A percentile compares a stretch with the other conserved stretches of the same genome.
Conservation (phyloP, 208 protist genomes). For the Crithidia sp. region DNA sequence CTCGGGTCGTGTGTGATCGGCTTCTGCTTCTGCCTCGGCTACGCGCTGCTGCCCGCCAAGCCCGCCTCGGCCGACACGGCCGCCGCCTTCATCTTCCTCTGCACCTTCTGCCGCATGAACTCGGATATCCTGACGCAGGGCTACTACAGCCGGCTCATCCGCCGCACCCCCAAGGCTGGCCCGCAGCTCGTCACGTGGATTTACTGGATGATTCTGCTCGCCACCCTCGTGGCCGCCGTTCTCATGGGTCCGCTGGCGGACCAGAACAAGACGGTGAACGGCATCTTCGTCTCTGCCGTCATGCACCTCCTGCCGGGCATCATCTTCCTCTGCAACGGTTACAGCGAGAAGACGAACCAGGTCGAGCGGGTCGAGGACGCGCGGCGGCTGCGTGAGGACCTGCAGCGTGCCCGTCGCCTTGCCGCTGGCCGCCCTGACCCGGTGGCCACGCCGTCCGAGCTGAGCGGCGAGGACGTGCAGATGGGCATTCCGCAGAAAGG, state of each 20-base stretch:
- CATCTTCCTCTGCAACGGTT: slow-evolving; percentile 60
- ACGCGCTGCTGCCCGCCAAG: slow-evolving; percentile 45
- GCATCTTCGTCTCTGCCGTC: slow-evolving; percentile 39
- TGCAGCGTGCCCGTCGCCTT: neutral
- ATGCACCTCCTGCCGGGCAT: slow-evolving; percentile 36
- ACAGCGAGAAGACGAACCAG: slow-evolving; percentile 48
- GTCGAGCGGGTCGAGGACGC: slow-evolving; percentile 38
- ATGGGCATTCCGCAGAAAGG: neutral
- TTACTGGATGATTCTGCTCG: slow-evolving; percentile 45
- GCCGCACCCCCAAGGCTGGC: slow-evolving; percentile 27
- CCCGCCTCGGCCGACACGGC: slow-evolving; percentile 28
- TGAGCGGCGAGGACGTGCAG: slow-evolving; percentile 4
- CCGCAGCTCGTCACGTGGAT: slow-evolving; percentile 49
- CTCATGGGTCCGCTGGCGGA: slow-evolving; percentile 57
- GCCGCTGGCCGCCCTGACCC: neutral
- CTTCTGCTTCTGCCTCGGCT: slow-evolving; percentile 28
- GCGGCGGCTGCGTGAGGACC: slow-evolving; percentile 11
- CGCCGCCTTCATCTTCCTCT: slow-evolving; percentile 53
- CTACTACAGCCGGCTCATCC: slow-evolving; percentile 53
- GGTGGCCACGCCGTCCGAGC: neutral
- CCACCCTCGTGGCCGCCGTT: slow-evolving; percentile 34
- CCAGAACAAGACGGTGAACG: slow-evolving; percentile 23
- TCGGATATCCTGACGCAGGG: slow-evolving; percentile 68
- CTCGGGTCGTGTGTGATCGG: slow-evolving; percentile 35
- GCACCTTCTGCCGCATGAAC: slow-evolving; percentile 39